Conservation (phyloP, 75 land plant genomes). For the Pseudotsuga menziesii region DNA sequence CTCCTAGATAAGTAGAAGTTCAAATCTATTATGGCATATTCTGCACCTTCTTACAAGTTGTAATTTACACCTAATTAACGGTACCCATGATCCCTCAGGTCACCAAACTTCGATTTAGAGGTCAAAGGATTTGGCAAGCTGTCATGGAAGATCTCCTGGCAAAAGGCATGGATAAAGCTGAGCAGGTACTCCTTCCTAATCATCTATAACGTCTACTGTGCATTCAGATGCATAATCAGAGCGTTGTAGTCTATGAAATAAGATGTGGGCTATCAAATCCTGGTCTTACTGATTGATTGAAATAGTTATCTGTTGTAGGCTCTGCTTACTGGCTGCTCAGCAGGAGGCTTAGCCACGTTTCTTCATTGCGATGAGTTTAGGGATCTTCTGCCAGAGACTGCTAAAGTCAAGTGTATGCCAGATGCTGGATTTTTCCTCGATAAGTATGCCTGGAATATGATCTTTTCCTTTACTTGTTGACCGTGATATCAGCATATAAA, state of each 20-base stretch:
- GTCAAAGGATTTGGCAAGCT: conserved; percentile 39
- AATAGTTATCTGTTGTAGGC: conserved; percentile 38
- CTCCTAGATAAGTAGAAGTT: background rate
- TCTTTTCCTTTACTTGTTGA: background rate
- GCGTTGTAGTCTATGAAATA: background rate
- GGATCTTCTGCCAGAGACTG: conserved; percentile 33
- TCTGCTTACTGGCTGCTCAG: conserved; percentile 85
- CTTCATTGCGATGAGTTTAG: conserved; percentile 74
- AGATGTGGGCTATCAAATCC: background rate
- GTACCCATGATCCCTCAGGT: background rate
- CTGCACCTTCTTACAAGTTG: too few relatives aligned
- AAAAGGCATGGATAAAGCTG: conserved; percentile 41
- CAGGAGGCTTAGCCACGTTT: conserved; percentile 75
- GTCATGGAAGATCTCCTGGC: conserved; percentile 33
- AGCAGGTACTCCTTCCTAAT: conserved; percentile 19
- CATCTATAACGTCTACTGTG: background rate
- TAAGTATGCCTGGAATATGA: conserved; percentile 31
- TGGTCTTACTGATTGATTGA: background rate
- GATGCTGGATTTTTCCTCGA: conserved; percentile 90
- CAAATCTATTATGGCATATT: background rate
- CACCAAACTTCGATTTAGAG: conserved; percentile 25
- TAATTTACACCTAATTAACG: background rate
- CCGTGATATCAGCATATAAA: background rate
- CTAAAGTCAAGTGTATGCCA: conserved; percentile 73
- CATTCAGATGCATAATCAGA: background rate